Conservation (phyloP, 257 asterid genomes). For the Solanum medicagineum region DNA sequence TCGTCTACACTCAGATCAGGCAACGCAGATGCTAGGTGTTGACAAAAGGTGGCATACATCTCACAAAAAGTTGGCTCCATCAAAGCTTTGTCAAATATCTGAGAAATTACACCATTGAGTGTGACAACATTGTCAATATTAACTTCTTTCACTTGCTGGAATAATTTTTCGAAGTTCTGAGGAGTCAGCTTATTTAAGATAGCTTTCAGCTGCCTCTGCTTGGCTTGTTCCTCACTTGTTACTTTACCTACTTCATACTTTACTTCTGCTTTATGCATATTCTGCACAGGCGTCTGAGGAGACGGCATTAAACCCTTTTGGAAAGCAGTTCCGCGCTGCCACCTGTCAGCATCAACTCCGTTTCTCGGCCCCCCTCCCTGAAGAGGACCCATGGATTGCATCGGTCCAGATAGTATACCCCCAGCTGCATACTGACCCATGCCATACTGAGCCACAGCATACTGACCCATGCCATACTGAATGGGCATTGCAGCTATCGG, state of each 20-base stretch:
- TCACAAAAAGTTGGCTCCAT: constrained; percentile 97
- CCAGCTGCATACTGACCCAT: constrained; percentile 15
- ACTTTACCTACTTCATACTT: constrained; percentile 82
- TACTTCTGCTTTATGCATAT: constrained; percentile 79
- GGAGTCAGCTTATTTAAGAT: constrained; percentile 96
- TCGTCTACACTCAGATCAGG: constrained; percentile 66
- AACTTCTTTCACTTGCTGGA: constrained; percentile 77
- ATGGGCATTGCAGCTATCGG: constrained; percentile 45
- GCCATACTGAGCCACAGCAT: neutral
- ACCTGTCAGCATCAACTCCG: constrained; percentile 68
- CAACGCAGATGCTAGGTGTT: constrained; percentile 60
- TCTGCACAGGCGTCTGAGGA: constrained; percentile 54
- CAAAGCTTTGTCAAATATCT: constrained; percentile 89
- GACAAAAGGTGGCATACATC: constrained; percentile 94
- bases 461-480: constrained; percentile 29
- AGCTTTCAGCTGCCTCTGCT: constrained; percentile 77
- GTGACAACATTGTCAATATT: constrained; percentile 66
- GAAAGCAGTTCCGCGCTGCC: constrained; percentile 73
- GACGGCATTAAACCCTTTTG: constrained; percentile 73
- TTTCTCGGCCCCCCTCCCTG: constrained; percentile 54
- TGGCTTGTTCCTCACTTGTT: constrained; percentile 76
- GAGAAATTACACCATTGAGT: constrained; percentile 74
- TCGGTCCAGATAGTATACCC: constrained; percentile 55
- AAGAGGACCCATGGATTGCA: constrained; percentile 55
- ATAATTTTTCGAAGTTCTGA: constrained; percentile 80